A percentile compares a stretch with the other conserved stretches of the same genome.
These are phyloP conservation scores for Globisporangium paddicum DNA, from an alignment of 352 stramenopile genomes.

Conservation along the genomic window DNA sequence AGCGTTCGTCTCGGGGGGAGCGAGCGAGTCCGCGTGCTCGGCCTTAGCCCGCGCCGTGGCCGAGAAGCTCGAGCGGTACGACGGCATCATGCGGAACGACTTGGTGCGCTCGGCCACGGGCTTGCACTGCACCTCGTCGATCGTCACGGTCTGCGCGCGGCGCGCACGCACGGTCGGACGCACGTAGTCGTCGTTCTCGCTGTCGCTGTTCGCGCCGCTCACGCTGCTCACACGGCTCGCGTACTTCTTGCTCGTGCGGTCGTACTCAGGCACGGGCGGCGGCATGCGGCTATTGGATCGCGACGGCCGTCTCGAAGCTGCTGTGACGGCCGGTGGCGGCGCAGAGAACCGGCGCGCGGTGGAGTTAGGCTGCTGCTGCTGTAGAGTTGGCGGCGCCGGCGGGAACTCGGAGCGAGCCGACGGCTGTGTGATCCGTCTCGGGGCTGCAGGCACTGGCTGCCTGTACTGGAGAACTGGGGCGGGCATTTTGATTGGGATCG, in stretches of 20 bases:
- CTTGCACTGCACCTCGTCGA: conserved; percentile 22
- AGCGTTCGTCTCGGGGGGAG: no score
- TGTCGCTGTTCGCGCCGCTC: conserved; percentile 11
- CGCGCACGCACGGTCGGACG: conserved; percentile 18
- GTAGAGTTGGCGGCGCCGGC: background rate
- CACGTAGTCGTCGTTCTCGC: conserved; percentile 20
- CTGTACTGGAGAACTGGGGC: background rate
- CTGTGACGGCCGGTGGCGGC: conserved; percentile 5
- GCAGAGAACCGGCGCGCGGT: background rate
- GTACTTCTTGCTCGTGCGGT: conserved; percentile 11
- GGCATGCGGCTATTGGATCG: conserved; percentile 1
- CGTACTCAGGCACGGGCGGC: conserved; percentile 13
- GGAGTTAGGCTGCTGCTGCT: background rate
- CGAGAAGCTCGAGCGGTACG: conserved; percentile 11
- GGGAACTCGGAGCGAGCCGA: background rate
- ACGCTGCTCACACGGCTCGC: background rate
- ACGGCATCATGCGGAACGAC: conserved; percentile 16
- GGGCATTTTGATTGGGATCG: background rate
- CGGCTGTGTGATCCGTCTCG: background rate
- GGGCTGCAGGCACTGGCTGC: background rate
- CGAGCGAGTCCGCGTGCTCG: background rate
- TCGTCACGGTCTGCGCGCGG: conserved; percentile 36
- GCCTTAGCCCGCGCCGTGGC: background rate
- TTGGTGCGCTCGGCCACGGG: conserved; percentile 13
- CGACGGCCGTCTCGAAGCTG: conserved; percentile 11